A percentile compares a stretch with the other conserved stretches of the same genome.
Evolutionary conservation across 2,329 filamentous ascomycete genomes (phyloP).

Genomic region (Aureobasidium sp.): DNA sequence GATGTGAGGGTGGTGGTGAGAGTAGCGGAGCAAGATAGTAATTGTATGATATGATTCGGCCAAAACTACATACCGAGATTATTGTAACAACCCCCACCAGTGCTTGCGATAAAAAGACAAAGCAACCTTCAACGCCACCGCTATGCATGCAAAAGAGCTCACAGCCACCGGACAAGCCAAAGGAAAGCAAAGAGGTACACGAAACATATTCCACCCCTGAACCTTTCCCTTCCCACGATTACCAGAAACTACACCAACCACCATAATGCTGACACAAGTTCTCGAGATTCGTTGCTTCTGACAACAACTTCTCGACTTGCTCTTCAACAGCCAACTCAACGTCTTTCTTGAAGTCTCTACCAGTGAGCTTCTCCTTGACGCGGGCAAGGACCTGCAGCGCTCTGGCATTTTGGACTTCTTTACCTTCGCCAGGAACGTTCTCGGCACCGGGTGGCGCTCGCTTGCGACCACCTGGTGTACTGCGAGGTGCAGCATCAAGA

Average conservation of each 20-base stretch:
- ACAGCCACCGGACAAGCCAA: background rate
- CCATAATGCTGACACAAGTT: conserved; percentile 99
- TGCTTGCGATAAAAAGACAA: background rate
- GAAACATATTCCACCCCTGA: background rate
- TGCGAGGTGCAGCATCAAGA: conserved; percentile 3
- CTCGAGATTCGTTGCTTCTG: conserved; percentile 92
- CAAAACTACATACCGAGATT: background rate
- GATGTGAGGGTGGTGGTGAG: too few relatives aligned
- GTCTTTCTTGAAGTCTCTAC: conserved; percentile 78
- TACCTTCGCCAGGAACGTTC: conserved; percentile 29
- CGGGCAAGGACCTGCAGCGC: conserved; percentile 85
- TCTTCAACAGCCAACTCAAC: conserved; percentile 78
- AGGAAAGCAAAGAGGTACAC: background rate
- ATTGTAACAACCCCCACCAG: background rate
- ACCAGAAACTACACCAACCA: conserved; percentile 99
- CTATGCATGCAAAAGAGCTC: conserved; percentile 7
- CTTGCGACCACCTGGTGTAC: conserved; percentile 10
- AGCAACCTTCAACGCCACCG: background rate
- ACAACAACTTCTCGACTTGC: conserved; percentile 91
- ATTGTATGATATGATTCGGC: background rate
- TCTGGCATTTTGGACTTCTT: conserved; percentile 84
- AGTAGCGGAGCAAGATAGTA: too few relatives aligned
- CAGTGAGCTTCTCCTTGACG: conserved; percentile 92
- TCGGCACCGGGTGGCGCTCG: background rate
- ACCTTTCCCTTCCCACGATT: background rate